phyloP scores from a whole-genome alignment of 139 green algal species.

The Chlamydomonas incerta region DNA sequence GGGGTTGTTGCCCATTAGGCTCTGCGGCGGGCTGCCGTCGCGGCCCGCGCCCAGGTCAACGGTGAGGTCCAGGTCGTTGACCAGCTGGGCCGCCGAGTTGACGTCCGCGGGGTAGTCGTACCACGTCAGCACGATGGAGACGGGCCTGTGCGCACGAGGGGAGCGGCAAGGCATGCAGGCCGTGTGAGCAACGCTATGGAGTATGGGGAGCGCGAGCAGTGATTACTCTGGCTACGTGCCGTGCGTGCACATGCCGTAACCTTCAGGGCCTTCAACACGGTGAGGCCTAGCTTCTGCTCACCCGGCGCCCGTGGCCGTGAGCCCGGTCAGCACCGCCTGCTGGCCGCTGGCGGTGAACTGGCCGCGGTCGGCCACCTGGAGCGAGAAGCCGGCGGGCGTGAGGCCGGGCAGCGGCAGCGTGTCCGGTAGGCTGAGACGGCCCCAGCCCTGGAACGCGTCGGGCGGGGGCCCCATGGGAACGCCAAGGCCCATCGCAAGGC shows the following conservation, averaged over 20 bases:
- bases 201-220: no score
- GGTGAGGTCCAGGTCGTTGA: background rate
- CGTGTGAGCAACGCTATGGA: no score
- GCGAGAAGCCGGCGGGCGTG: conserved; percentile 21
- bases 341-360: background rate
- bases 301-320: conserved; percentile 65
- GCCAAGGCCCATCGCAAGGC: background rate
- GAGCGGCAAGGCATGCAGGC: no score
- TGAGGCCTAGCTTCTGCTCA: no score
- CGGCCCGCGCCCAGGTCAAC: no score
- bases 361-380: conserved; percentile 12
- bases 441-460: conserved; percentile 34
- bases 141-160: conserved; percentile 22
- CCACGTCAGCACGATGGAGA: conserved; percentile 81
- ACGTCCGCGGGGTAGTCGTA: conserved; percentile 59
- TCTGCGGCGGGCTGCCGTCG: no score
- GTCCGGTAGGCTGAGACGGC: conserved; percentile 26
- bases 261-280: no score
- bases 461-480: background rate
- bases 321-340: conserved; percentile 12
- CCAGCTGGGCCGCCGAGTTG: background rate
- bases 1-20: background rate
- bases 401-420: conserved; percentile 49
- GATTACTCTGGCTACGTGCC: no score
- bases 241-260: no score